Conservation (phyloP, 2,329 filamentous ascomycete species). For the Aspergillus sp. region DNA sequence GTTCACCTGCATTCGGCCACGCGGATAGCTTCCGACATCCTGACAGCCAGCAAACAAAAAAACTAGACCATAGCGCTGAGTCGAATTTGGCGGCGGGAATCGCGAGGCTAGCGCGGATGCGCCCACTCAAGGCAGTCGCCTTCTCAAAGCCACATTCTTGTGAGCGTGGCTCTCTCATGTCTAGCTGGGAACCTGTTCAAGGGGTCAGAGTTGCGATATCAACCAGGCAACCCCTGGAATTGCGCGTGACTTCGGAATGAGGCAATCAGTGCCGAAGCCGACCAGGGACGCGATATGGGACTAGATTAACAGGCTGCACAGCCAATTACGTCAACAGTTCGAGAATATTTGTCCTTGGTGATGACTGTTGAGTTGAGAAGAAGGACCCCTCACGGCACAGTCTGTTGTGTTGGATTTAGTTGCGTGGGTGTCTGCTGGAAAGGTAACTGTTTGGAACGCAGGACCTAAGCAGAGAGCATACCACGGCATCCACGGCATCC, state of each 20-base stretch:
- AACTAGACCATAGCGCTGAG: not conserved
- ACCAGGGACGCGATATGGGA: not conserved
- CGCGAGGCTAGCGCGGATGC: not conserved
- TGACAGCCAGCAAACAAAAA: not conserved
- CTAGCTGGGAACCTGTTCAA: not conserved
- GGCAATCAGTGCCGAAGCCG: not conserved
- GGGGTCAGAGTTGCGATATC: not conserved
- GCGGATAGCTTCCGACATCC: not conserved
- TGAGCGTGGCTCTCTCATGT: not conserved
- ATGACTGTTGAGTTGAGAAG: not conserved
- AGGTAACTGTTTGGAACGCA: not conserved
- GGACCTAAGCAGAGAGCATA: not conserved
- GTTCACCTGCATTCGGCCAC: not conserved
- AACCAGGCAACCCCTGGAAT: not conserved
- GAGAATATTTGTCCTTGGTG: not conserved
- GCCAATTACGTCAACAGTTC: not conserved
- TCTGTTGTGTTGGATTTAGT: not conserved
- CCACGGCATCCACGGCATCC: not conserved
- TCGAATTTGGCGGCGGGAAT: not conserved
- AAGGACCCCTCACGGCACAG: not conserved
- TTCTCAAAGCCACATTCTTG: not conserved
- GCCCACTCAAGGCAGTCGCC: not conserved
- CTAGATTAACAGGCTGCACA: not conserved
- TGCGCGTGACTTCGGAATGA: not conserved
- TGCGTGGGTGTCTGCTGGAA: not conserved